Evolutionary conservation across 208 protist genomes (phyloP), one percentile per base, ranked within the genome.

Genomic region (Leishmania tropica): DNA sequence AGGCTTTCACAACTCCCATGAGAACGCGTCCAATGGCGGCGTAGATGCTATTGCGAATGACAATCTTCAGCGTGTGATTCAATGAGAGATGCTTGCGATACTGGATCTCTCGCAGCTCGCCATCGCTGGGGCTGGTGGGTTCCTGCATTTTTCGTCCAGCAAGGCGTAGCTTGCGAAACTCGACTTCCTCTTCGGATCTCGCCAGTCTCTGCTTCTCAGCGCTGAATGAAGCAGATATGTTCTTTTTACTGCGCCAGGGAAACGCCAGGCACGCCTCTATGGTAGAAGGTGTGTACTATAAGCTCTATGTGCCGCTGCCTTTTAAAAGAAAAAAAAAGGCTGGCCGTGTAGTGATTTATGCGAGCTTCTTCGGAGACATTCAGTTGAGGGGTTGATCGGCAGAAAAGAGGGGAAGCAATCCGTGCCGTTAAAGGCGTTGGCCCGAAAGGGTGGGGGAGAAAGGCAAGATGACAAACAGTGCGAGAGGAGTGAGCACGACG

Each of bases 21-120:
- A 92, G 24, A 70, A 97, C 78, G 28, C 93, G 88, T 17, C 83
- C 89, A 28, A 93, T 79, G 2, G 89, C 88, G 0, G 93, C 91
- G 64, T 89, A 93, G 24, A 95, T 28, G 31, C 88, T 87, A 78
- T 97, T 97, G n/a, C 90, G 82, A n/a, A 91, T 71, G 8, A 90
- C 81, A 79, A 92, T 85, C 37, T 87, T 88, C 35, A 92, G 64
- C 2, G 88, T 92, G 82, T 91, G 91, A 2, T 79, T 75, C 5
- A 82, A 74, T 17, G 88, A 88, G 28, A 90, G 83, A 19, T 79
- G 75, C 74, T 85, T 87, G 19, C 85, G 86, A 72, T 89, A 87
- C 60, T 82, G 74, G 24, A 42, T 67, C 31, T 86, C 83, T n/a
- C 58, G 83, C 31, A 28, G 37, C 31, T 82, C 83, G 1, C 13